Base-by-base conservation (phyloP, 805 yeast genomes). In the Ogataea ramenticola region DNA sequence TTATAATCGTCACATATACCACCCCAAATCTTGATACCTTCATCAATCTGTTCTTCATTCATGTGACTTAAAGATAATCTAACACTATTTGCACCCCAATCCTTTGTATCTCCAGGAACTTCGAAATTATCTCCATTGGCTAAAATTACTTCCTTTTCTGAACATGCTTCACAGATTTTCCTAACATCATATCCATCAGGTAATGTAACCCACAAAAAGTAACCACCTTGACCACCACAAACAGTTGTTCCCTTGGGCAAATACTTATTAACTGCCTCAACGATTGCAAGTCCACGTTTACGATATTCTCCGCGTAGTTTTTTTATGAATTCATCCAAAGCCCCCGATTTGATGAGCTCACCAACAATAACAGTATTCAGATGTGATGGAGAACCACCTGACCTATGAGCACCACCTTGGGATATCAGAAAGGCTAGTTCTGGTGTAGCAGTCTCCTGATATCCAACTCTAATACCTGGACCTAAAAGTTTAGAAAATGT, bases 351-450 rank as follows among this genome's bases (percentile, higher is more conserved):
- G 14, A 88, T 65, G 56, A 88, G 58, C 9, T 82, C 75, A 1
- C 79, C 79, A 1, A 82, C 80, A 22, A 86, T 76, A 65, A 75
- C 75, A 1, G 88, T 72, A 50, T 77, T 77, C 52, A 85, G 65
- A 50, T 87, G 96, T 0, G 84, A 75, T 1, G 96, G 95, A 0
- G 91, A 73, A 0, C 96, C 96, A 12, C 96, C 96, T 3, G 93
- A 83, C 26, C 71, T 71, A 58, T 82, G 82, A 1, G 95, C 87
- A 11, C 96, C 96, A 30, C 88, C 83, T 46, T 71, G 72, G 4
- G 83, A 72, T 36, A 88, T 60, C 50, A 81, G 84, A 33, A 49
- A 49, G 0, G 78, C 83, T 43, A 88, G 66, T 27, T 67, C 63
- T 0, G 68, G 63, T 4, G 80, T 74, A 1, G 80, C 75, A 5